Conservation (phyloP, 2,329 filamentous ascomycete species). For the Chrysoporthe puriensis region DNA sequence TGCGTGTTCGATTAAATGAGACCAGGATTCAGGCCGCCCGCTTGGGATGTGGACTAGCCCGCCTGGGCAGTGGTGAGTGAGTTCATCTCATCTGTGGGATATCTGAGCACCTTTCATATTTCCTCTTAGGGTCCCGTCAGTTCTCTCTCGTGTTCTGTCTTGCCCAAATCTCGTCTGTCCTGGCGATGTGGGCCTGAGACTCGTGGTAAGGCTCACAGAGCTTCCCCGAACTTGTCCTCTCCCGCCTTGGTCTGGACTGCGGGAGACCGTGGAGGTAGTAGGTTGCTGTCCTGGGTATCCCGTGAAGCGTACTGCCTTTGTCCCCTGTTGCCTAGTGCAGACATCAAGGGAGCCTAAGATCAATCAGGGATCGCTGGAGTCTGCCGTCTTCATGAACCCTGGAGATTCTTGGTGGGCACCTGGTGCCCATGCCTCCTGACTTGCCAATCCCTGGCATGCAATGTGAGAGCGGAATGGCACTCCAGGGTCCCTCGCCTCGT, state of each 20-base stretch:
- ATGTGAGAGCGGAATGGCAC: slow-evolving; percentile 10
- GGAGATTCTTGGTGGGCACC: slow-evolving; percentile 2
- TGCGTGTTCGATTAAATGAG: slow-evolving; percentile 1
- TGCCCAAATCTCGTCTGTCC: slow-evolving; percentile 6
- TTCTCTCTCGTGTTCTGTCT: slow-evolving; percentile 17
- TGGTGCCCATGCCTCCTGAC: slow-evolving; percentile 1
- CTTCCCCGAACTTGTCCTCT: background rate
- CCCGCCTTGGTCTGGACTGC: background rate
- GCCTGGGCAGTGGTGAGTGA: background rate
- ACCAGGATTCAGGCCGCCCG: slow-evolving; percentile 4
- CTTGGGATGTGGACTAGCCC: slow-evolving; percentile 13
- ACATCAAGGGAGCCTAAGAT: background rate
- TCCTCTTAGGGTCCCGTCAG: slow-evolving; percentile 2
- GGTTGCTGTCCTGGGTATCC: background rate
- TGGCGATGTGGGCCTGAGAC: background rate
- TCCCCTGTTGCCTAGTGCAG: background rate
- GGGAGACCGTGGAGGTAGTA: slow-evolving; percentile 2
- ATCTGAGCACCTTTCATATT: slow-evolving; percentile 10
- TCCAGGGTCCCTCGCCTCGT: slow-evolving; percentile 14
- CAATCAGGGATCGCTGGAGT: background rate
- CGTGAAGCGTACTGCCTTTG: background rate
- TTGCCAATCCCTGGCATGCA: slow-evolving; percentile 10
- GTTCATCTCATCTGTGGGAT: background rate
- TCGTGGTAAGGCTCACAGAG: background rate
- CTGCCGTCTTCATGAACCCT: background rate